A percentile compares a stretch with the other conserved stretches of the same genome.
Conservation (phyloP, 2,329 filamentous ascomycete genomes). For the Fusarium azukiicola region DNA sequence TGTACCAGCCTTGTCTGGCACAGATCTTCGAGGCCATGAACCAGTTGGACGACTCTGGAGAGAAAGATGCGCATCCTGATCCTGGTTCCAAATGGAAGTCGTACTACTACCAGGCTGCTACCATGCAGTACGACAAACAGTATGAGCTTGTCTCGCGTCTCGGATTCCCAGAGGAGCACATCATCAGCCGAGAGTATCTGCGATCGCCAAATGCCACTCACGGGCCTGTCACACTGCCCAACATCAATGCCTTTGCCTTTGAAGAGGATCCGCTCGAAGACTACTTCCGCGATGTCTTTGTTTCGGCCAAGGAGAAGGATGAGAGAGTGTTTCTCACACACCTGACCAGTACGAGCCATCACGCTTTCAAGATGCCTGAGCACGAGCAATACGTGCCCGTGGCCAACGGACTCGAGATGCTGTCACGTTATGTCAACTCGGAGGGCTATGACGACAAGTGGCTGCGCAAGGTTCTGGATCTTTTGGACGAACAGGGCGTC, state of each 20-base stretch:
- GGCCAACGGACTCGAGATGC: slow-evolving; percentile 52
- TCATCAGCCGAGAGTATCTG: slow-evolving; percentile 57
- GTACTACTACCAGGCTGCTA: slow-evolving; percentile 58
- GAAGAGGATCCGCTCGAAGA: slow-evolving; percentile 57
- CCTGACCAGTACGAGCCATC: slow-evolving; percentile 61
- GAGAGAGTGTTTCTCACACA: slow-evolving; percentile 60
- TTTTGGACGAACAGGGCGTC: slow-evolving; percentile 58
- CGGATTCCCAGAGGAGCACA: slow-evolving; percentile 55
- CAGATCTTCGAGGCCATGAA: slow-evolving; percentile 63
- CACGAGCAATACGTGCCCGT: slow-evolving; percentile 54
- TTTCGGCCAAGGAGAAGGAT: slow-evolving; percentile 55
- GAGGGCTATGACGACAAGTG: slow-evolving; percentile 59
- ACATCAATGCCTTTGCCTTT: slow-evolving; percentile 62
- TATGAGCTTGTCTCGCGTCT: slow-evolving; percentile 55
- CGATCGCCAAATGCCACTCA: slow-evolving; percentile 55
- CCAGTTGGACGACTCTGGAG: slow-evolving; percentile 33
- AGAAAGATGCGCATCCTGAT: slow-evolving; percentile 26
- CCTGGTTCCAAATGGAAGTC: slow-evolving; percentile 56
- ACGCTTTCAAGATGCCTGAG: slow-evolving; percentile 56
- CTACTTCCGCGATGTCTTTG: slow-evolving; percentile 59
- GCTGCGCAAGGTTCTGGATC: slow-evolving; percentile 55
- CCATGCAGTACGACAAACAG: slow-evolving; percentile 59
- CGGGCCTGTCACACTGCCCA: slow-evolving; percentile 53
- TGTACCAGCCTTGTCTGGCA: slow-evolving; percentile 70
- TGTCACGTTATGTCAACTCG: slow-evolving; percentile 58